A percentile compares a stretch with the other conserved stretches of the same genome.
Evolutionary conservation across 2,329 filamentous ascomycete genomes (phyloP).

Genomic region (Cryphonectria nitschkei): DNA sequence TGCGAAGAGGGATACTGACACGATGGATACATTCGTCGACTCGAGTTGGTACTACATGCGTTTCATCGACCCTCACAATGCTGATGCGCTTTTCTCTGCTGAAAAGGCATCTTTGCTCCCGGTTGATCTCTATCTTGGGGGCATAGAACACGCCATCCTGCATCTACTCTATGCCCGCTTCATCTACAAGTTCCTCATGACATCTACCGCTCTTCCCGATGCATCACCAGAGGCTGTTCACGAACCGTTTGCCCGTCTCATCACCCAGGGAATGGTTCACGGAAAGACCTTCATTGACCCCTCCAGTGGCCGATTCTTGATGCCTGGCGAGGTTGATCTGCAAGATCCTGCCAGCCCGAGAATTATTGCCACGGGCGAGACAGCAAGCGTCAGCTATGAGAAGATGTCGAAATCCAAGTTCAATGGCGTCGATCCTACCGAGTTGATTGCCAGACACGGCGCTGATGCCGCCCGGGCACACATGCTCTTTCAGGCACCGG

Average conservation of each 20-base stretch:
- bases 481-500: constrained; percentile 86
- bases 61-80: constrained; percentile 73
- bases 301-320: constrained; percentile 73
- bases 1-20: constrained; percentile 85
- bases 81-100: constrained; percentile 63
- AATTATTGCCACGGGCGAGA: constrained; percentile 63
- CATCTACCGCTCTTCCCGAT: constrained; percentile 52
- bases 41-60: constrained; percentile 93
- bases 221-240: constrained; percentile 44
- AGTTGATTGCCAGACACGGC: constrained; percentile 73
- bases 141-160: constrained; percentile 87
- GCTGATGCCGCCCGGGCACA: constrained; percentile 85
- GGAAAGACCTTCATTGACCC: constrained; percentile 82
- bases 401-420: constrained; percentile 97
- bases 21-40: constrained; percentile 96
- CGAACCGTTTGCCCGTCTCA: constrained; percentile 81
- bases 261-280: constrained; percentile 93
- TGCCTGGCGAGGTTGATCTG: constrained; percentile 73
- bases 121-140: constrained; percentile 87
- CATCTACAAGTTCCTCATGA: constrained; percentile 82
- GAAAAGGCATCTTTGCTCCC: constrained; percentile 63
- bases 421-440: constrained; percentile 83
- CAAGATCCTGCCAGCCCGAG: constrained; percentile 58
- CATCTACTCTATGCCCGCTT: constrained; percentile 89
- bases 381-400: constrained; percentile 70